Conservation (phyloP, 2,329 filamentous ascomycete genomes). For the Stenocarpella maydis region DNA sequence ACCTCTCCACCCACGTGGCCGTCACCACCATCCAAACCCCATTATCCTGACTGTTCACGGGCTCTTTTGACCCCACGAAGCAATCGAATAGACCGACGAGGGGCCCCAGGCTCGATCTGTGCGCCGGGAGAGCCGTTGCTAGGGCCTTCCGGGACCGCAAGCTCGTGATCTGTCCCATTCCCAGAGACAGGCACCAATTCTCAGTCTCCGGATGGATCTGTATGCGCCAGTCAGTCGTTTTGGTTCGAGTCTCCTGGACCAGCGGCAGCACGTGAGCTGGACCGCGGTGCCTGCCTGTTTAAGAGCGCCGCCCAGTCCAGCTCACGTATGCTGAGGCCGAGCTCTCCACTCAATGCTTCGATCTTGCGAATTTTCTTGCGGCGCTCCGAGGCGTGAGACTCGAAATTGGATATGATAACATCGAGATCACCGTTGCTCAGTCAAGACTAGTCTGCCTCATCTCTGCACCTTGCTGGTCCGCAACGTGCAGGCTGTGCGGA, state of each 20-base stretch:
- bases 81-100: neutral
- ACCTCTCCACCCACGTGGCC: neutral
- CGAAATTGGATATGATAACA: neutral
- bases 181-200: neutral
- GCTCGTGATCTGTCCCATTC: neutral
- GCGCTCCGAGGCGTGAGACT: neutral
- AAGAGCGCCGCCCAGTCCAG: neutral
- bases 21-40: neutral
- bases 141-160: neutral
- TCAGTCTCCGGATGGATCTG: neutral
- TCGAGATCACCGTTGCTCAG: neutral
- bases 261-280: neutral
- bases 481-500: neutral
- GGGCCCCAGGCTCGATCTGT: neutral
- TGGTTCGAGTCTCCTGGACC: too few relatives aligned
- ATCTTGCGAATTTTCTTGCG: neutral
- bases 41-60: too few relatives aligned
- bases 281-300: rapidly evolving
- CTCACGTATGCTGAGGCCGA: neutral
- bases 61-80: neutral
- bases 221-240: neutral
- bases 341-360: neutral
- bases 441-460: neutral
- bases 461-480: neutral
- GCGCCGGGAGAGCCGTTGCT: neutral